phyloP scores from a whole-genome alignment of 2,329 filamentous ascomycete species.

The Monosporascus sp. region DNA sequence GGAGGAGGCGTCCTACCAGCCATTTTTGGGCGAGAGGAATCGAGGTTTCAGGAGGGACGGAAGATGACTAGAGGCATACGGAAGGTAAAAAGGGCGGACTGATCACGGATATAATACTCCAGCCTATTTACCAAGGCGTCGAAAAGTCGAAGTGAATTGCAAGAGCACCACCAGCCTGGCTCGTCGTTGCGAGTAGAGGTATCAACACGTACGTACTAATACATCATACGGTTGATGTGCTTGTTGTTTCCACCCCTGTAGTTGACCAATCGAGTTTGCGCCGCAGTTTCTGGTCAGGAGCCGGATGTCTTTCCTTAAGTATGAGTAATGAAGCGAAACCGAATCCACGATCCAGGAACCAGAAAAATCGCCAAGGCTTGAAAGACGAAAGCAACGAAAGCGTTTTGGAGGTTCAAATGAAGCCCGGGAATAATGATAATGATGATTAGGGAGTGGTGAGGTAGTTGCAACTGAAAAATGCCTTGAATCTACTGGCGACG shows the following conservation, averaged over 20 bases:
- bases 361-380: not conserved
- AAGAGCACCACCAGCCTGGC: not conserved
- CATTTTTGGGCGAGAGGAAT: conserved; percentile 48
- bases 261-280: not conserved
- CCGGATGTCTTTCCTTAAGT: not conserved
- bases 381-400: not conserved
- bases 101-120: not conserved
- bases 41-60: conserved; percentile 19
- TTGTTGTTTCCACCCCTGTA: not conserved
- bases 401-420: not conserved
- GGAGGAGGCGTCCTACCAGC: conserved; percentile 53
- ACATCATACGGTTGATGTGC: not conserved
- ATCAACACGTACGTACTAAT: not conserved
- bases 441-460: not conserved
- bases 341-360: not conserved
- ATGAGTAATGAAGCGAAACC: not conserved
- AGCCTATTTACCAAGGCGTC: not conserved
- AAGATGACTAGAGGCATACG: conserved; percentile 26
- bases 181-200: not conserved
- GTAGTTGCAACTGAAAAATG: not conserved
- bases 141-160: not conserved
- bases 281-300: not conserved
- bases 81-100: conserved; percentile 14
- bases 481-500: not conserved
- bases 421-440: not conserved